Base-by-base conservation (phyloP, 352 stramenopile genomes). In the Globisporangium paddicum region DNA sequence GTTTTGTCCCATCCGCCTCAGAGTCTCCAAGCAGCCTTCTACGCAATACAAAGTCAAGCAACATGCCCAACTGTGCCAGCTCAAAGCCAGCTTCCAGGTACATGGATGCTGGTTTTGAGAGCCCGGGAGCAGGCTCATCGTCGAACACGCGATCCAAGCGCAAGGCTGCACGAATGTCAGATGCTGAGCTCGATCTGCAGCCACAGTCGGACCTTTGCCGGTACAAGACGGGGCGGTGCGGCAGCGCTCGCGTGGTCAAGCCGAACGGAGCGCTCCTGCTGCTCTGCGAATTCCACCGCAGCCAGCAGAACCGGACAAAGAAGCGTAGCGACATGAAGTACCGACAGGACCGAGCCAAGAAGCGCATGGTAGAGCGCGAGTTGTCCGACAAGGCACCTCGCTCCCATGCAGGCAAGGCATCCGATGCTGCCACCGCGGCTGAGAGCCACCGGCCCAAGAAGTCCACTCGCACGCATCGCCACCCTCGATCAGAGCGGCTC, bases 251-350 rank as follows among this genome's bases (percentile, higher is more conserved):
- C 10, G 82, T 86, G 37, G 67, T 86, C 18, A 95, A 95, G 53
- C 66, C 82, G 19, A 93, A 93, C 52, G 82, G 85, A 32, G 82
- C 72, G 23, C 67, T 85, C 4, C 68, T 93, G 13, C 65, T 91
- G 50, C 78, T 95, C 18, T 95, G 85, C 48, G 81, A 95, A 60
- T 82, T 86, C 62, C 85, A 95, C 45, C 82, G 85, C 38, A 75
- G 73, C 56, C 84, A 93, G 60, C 82, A 93, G 61, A 95, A 95
- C 52, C 73, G 83, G n/a, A 93, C 83, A 25, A 94, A 94, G 69
- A 92, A 92, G 63, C 80, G 82, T 8, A 92, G 82, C 54, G 84
- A 94, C 59, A 80, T 88, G 62, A 90, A 92, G 60, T 89, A 87
- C 66, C 72, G 82, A 16, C 73, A 86, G 28, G 62, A 89, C 50